Evolutionary conservation across 768 basidiomycete species (phyloP), one percentile per base, ranked within the genome.

Genomic region (Rhizopogon vinicolor): DNA sequence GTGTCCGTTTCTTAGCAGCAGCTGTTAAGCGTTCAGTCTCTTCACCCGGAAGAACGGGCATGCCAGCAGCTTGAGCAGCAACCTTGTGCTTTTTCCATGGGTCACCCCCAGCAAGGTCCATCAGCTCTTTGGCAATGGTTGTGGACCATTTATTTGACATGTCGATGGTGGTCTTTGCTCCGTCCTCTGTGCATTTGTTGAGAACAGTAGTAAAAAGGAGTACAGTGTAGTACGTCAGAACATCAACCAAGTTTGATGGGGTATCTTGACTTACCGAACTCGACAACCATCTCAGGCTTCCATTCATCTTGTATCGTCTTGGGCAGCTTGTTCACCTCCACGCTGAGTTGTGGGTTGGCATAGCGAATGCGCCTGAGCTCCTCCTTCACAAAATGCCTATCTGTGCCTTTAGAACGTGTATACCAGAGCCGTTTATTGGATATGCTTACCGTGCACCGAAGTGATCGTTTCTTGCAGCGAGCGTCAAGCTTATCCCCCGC

Each of bases 361-460:
- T 81, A 91, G 10, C 82, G 85, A 75, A 93, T 87, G 31, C 87
- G 77, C 1, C 87, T 88, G 0, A 93, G 71, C n/a, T 88, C 78
- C 41, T 92, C 84, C 64, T 87, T 89, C 40, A 87, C 78, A 59
- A 93, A 92, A 74, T 90, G 84, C 44, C 91, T 49, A 37, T 7
- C 19, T 49, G 12, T 37, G 35, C 16, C 13, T 49, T 37, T 16
- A 22, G 18, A 25, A 37, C 7, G 19, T 14, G 19, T 90, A 55
- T 46, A 16, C 14, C 7, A 48, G 19, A 51, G 22, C 40, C 44
- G 13, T 37, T 6, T 13, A 29, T 39, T 29, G 25, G 29, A 56
- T 25, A 35, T 22, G 37, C 81, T 60, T 53, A 89, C 89, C 86
- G 78, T 28, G 87, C 86, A 59, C 87, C 87, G 65, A 84, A 87